Conservation (phyloP, 371 early-diverging fungal genomes). For the Mortierella polycephala region DNA sequence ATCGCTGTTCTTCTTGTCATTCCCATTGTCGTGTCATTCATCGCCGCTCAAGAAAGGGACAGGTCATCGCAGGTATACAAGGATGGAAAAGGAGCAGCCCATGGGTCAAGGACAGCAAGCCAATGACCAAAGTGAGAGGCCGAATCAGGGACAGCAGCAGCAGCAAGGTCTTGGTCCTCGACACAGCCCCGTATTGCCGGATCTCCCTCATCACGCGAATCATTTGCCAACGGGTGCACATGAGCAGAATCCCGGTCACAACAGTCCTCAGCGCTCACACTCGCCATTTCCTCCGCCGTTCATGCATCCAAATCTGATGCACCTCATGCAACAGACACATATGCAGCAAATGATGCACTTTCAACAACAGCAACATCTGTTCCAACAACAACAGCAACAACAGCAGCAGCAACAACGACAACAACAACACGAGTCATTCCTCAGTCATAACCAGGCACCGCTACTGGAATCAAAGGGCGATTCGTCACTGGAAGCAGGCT, state of each 20-base stretch:
- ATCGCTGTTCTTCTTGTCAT: too few relatives aligned
- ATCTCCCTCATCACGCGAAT: neutral
- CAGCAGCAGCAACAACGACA: conserved; percentile 5
- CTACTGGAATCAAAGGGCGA: too few relatives aligned
- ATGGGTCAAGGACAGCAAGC: too few relatives aligned
- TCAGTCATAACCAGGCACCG: neutral
- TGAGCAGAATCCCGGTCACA: conserved; percentile 13
- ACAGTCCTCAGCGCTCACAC: conserved; percentile 6
- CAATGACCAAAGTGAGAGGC: neutral
- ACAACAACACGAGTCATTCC: conserved; percentile 12
- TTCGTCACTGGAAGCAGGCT: neutral
- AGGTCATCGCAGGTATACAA: too few relatives aligned
- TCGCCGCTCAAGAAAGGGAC: too few relatives aligned
- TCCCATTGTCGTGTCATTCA: too few relatives aligned
- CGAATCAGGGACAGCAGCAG: conserved; percentile 6
- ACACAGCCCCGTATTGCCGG: neutral
- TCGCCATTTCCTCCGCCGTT: conserved; percentile 32
- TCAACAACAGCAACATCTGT: conserved; percentile 17
- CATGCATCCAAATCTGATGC: conserved; percentile 42
- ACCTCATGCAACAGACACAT: conserved; percentile 33
- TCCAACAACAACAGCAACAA: conserved; percentile 19
- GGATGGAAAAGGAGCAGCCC: too few relatives aligned
- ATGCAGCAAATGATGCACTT: conserved; percentile 7
- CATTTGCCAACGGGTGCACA: neutral
- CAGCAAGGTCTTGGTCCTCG: neutral